Base-by-base conservation (phyloP, 768 basidiomycete species). In the Xerocomellus chrysenteron region DNA sequence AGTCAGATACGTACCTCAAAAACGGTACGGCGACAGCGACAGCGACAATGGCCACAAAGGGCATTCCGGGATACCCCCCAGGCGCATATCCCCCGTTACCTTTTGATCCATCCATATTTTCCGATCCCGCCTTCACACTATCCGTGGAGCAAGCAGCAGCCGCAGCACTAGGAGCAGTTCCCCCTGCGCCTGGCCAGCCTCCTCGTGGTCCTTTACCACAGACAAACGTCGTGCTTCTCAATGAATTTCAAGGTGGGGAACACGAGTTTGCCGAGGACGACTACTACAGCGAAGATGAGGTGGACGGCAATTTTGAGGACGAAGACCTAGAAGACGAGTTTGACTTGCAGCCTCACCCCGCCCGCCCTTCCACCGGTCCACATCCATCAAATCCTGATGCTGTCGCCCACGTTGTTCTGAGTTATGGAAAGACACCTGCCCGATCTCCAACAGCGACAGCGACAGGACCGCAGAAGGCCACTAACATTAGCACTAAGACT, bases 81-180 rank as follows among this genome's bases (percentile, higher is more conserved):
- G 78, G 76, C 26, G 67, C 76, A 62, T 75, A 72, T 61, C 75
- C 75, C 36, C 64, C 74, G 4, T 63, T 79, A 40, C 80, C 80
- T 16, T 78, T 82, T 61, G 81, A 82, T 64, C 75, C 81, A 28
- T 73, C 80, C 40, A 76, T 83, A 61, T 80, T 83, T 63, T 76
- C 78, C 28, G 82, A 83, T 68, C 78, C 82, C 10, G 78, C 78
- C 47, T 80, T 83, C 63, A 75, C 72, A 11, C 69, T 77, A 4
- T 80, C 80, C 47, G 77, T 82, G 64, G 81, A 82, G 54, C 78
- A 81, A 61, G 77, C 76, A 6, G 74, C 74, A 21, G 76, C 73
- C 19, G 72, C 73, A 47, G 73, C 70, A 35, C 61, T 69, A n/a
- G 63, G 68, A 17, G 60, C 61, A 19, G 64, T 58, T 16, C 74